Evolutionary conservation across 148 eudicot genomes (phyloP).

Genomic region (Rhododendron henanense): DNA sequence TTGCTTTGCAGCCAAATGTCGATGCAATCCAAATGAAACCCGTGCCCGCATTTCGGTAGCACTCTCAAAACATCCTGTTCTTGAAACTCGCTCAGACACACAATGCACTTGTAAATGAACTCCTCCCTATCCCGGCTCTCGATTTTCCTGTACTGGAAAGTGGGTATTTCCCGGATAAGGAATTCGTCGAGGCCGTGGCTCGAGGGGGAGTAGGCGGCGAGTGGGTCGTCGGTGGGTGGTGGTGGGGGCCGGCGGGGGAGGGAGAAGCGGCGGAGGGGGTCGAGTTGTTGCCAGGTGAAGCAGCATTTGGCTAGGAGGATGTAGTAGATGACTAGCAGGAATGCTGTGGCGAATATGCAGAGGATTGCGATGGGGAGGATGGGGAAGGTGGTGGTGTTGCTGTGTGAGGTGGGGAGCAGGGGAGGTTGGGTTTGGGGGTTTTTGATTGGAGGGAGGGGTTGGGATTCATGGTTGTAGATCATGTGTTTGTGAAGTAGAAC

Average conservation of each 20-base stretch:
- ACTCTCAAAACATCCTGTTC: slow-evolving; percentile 55
- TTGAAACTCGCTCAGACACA: slow-evolving; percentile 64
- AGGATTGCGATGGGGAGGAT: slow-evolving; percentile 49
- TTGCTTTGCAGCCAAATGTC: slow-evolving; percentile 79
- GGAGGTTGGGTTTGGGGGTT: slow-evolving; percentile 22
- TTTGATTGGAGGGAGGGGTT: slow-evolving; percentile 21
- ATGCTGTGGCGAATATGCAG: slow-evolving; percentile 51
- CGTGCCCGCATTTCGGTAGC: slow-evolving; percentile 66
- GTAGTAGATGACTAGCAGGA: slow-evolving; percentile 62
- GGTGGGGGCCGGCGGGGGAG: slow-evolving; percentile 10
- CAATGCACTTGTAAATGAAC: slow-evolving; percentile 56
- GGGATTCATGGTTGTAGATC: slow-evolving; percentile 7
- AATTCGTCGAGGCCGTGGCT: slow-evolving; percentile 62
- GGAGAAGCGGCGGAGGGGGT: slow-evolving; percentile 49
- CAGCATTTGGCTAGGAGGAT: slow-evolving; percentile 67
- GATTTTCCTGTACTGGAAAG: slow-evolving; percentile 44
- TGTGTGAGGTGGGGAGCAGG: slow-evolving; percentile 23
- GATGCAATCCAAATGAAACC: slow-evolving; percentile 77
- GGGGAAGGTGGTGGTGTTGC: slow-evolving; percentile 27
- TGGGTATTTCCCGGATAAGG: slow-evolving; percentile 63
- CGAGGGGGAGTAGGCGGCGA: slow-evolving; percentile 51
- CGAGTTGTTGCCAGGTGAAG: slow-evolving; percentile 54
- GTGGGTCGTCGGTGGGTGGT: slow-evolving; percentile 20
- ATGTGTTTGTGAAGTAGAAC: background rate
- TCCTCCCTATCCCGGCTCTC: slow-evolving; percentile 10